Evolutionary conservation across 106 monocot genomes (phyloP), one percentile per base, ranked within the genome.

Genomic region (Platanthera guangdongensis): DNA sequence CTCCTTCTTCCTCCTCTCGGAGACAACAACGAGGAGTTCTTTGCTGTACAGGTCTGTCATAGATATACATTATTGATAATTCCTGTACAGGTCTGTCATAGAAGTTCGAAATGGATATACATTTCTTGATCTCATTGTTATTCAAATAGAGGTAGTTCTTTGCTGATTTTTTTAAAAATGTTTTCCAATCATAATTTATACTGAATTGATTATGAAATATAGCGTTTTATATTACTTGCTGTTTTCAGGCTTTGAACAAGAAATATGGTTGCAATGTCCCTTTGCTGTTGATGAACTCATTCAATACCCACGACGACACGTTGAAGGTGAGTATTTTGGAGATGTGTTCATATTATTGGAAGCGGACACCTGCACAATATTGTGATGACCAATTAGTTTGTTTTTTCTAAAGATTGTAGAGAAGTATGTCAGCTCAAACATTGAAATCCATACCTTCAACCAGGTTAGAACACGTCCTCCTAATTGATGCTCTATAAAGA

Each of bases 271-370:
- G 91, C 83, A 93, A 86, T 77, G 93, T 97, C 21, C 97, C 97
- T 67, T 84, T 97, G 57, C 86, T 97, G 74, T 78, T 97, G 48
- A 97, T 97, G 97, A 93, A 93, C 73, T 97, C 97, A 22, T 97
- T 97, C 80, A 97, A 97, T 63, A 97, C 97, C 4, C 89, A 97
- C 83, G 97, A 97, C 22, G 93, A 97, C 71, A 97, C 97, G 59
- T 78, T 68, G n/a, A 94, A 94, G 91, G 93, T 91, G 52, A 73
- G 57, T 50, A 78, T 78, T 25, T 8, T 14, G 59, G 47, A 71
- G 16, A 57, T 52, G 8, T 51, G 12, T 14, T 28, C n/a, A n/a
- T n/a, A n/a, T n/a, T n/a, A n/a, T n/a, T n/a, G n/a, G n/a, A n/a
- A n/a, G n/a, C n/a, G n/a, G n/a, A n/a, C n/a, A n/a, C n/a, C n/a